These are phyloP conservation scores for Acidiella bohemica DNA, from an alignment of 495 filamentous ascomycete genomes.

Conservation along the genomic window DNA sequence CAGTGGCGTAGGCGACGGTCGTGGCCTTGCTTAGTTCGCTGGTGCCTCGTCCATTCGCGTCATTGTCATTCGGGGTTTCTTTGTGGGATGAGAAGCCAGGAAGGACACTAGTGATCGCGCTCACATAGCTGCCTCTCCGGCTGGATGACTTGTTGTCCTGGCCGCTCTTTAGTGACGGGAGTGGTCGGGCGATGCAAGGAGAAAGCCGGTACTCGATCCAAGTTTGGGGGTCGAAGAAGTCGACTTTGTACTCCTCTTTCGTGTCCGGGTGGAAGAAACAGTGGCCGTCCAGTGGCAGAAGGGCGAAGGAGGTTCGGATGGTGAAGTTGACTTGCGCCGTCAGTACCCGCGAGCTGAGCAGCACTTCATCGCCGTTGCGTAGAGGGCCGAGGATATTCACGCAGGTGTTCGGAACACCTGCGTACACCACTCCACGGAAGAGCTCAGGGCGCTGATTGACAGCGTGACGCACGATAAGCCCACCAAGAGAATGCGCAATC, in stretches of 20 bases:
- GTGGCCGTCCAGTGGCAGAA: constrained; percentile 75
- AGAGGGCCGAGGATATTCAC: constrained; percentile 86
- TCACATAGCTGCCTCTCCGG: constrained; percentile 31
- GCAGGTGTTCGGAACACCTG: constrained; percentile 71
- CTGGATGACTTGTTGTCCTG: constrained; percentile 24
- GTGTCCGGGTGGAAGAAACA: constrained; percentile 80
- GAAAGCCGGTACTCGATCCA: constrained; percentile 73
- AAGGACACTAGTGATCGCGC: constrained; percentile 29
- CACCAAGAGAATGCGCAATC: constrained; percentile 81
- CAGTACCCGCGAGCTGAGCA: constrained; percentile 78
- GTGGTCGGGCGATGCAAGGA: constrained; percentile 54
- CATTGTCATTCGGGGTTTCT: constrained; percentile 19
- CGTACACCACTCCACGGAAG: constrained; percentile 76
- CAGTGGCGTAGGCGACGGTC: constrained; percentile 1
- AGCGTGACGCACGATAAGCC: constrained; percentile 77
- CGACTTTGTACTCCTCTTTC: constrained; percentile 64
- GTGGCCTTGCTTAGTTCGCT: not conserved
- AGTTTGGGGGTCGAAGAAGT: constrained; percentile 68
- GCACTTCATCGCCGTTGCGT: constrained; percentile 79
- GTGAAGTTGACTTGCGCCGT: constrained; percentile 94
- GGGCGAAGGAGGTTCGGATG: constrained; percentile 69
- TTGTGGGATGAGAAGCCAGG: constrained; percentile 18
- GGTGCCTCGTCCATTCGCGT: too few relatives aligned
- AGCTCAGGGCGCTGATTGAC: constrained; percentile 80
- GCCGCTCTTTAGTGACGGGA: constrained; percentile 32